Evolutionary conservation across 2,329 filamentous ascomycete genomes (phyloP).

Genomic region (Aureobasidium pullulans): DNA sequence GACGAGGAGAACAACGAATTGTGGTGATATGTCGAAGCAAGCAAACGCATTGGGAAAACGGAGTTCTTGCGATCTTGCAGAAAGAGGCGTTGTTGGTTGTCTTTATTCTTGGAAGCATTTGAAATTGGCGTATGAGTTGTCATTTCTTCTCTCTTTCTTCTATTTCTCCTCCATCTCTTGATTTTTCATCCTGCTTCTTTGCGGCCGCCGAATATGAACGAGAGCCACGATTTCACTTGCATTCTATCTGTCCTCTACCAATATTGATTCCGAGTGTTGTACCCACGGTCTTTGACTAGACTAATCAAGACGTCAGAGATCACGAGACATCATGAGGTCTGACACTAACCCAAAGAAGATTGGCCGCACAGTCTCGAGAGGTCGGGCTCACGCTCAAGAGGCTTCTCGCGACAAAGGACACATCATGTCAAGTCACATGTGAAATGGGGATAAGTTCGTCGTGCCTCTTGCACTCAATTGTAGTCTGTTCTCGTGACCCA

Average conservation of each 20-base stretch:
- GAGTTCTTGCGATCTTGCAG: neutral
- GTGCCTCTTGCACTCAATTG: no score
- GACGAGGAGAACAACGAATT: constrained; percentile 19
- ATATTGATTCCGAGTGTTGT: neutral
- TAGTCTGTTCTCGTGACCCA: no score
- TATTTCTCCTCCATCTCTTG: neutral
- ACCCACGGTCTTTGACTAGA: no score
- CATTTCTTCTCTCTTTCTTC: neutral
- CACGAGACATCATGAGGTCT: no score
- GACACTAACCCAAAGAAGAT: no score
- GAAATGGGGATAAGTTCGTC: no score
- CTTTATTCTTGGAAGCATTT: neutral
- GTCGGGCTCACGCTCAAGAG: no score
- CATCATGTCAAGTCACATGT: no score
- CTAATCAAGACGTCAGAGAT: no score
- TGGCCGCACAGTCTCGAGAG: no score
- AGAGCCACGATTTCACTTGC: neutral
- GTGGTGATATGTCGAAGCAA: constrained; percentile 1
- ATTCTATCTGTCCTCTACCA: neutral
- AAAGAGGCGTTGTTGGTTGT: neutral
- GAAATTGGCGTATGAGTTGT: neutral
- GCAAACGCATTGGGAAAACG: neutral
- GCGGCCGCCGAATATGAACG: neutral
- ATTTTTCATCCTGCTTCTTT: neutral
- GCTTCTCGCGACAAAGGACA: no score